A percentile compares a stretch with the other conserved stretches of the same genome.
phyloP scores from a whole-genome alignment of 768 basidiomycete species.

The Psilocybe tampanensis region DNA sequence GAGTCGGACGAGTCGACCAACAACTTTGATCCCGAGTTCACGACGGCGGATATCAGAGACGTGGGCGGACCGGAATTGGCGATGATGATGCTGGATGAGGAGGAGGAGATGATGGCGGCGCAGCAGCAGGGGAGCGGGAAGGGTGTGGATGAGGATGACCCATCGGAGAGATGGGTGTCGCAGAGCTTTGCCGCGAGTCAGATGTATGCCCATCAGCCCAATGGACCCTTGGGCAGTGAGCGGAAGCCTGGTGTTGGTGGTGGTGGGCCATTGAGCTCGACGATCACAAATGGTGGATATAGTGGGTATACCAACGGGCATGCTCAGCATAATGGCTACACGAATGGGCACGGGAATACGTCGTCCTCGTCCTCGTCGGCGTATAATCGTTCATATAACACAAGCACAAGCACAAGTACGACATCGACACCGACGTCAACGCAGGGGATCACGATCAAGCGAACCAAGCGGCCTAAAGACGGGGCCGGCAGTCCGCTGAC shows the following conservation, averaged over 20 bases:
- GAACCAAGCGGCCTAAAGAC: constrained; percentile 41
- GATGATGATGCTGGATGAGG: constrained; percentile 3
- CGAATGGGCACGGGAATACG: not conserved
- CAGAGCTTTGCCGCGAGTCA: constrained; percentile 37
- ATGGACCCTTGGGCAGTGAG: constrained; percentile 78
- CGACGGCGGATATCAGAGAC: constrained; percentile 84
- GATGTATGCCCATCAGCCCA: constrained; percentile 56
- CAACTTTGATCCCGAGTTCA: constrained; percentile 99
- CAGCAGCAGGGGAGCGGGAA: constrained; percentile 4
- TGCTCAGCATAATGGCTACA: too few species aligned
- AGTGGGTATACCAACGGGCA: too few species aligned
- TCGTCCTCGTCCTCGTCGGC: not conserved
- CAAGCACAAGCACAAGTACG: not conserved
- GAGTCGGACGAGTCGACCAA: constrained; percentile 98
- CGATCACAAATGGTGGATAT: constrained; percentile 20
- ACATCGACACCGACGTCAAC: constrained; percentile 6
- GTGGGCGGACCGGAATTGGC: constrained; percentile 47
- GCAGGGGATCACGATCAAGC: constrained; percentile 57
- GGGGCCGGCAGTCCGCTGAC: constrained; percentile 73
- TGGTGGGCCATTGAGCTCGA: constrained; percentile 19
- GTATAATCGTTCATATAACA: not conserved
- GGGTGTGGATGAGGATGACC: constrained; percentile 49
- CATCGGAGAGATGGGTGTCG: constrained; percentile 70
- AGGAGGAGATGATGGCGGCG: not conserved
- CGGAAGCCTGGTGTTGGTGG: constrained; percentile 15